Conservation (phyloP, 305 asterid species). For the Plantago rigida region DNA sequence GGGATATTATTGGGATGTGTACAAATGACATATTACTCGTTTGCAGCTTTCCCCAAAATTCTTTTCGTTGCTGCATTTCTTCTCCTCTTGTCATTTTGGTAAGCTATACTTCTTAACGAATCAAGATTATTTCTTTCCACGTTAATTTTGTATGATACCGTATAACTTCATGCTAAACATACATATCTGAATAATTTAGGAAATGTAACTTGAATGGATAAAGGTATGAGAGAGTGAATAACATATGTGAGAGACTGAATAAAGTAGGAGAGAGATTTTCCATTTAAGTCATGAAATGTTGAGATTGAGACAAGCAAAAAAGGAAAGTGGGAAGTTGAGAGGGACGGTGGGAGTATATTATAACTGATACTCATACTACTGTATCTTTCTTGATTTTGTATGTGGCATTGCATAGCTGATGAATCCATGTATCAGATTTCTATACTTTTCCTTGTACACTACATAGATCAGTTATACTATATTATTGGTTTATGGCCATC, state of each 20-base stretch:
- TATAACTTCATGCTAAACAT: not conserved
- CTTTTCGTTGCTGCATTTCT: slow-evolving; percentile 73
- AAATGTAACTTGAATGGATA: too few species aligned
- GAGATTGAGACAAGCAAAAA: too few species aligned
- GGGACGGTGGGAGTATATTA: too few species aligned
- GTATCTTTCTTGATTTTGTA: not conserved
- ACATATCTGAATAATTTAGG: not conserved
- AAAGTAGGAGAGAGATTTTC: too few species aligned
- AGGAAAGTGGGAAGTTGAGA: too few species aligned
- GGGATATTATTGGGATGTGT: slow-evolving; percentile 18
- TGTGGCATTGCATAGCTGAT: not conserved
- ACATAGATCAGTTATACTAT: not conserved
- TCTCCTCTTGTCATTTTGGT: slow-evolving; percentile 90
- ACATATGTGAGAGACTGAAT: too few species aligned
- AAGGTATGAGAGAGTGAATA: too few species aligned
- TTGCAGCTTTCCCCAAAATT: slow-evolving; percentile 80
- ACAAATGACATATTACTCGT: slow-evolving; percentile 19
- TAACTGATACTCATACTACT: not conserved
- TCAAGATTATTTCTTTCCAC: slow-evolving; percentile 1
- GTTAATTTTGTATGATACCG: not conserved
- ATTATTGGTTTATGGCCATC: not conserved
- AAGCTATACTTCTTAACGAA: slow-evolving; percentile 26
- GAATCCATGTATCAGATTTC: too few species aligned
- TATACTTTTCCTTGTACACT: not conserved
- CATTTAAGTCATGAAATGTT: too few species aligned